Conservation (phyloP, 2,329 filamentous ascomycete genomes). For the Coniochaeta ligniaria region DNA sequence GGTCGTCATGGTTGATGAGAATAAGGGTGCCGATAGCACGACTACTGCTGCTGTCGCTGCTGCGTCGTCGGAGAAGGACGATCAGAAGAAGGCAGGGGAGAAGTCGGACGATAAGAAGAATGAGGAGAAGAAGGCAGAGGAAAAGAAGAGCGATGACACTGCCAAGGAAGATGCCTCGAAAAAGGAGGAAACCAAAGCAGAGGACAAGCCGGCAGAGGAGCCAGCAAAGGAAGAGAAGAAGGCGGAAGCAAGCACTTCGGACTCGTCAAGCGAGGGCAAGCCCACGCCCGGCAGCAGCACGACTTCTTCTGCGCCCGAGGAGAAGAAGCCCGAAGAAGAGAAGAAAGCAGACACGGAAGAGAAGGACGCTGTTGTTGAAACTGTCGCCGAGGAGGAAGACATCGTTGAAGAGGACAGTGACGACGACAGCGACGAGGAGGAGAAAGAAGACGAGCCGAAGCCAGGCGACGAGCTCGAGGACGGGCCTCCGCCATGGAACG, state of each 20-base stretch:
- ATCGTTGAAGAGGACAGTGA: constrained; percentile 14
- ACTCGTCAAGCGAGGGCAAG: not conserved
- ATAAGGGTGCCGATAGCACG: constrained; percentile 5
- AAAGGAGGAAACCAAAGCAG: not conserved
- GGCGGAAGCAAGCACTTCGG: not conserved
- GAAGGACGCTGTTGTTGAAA: constrained; percentile 5
- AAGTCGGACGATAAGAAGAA: not conserved
- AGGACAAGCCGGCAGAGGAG: not conserved
- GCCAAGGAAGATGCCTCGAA: not conserved
- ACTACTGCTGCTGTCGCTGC: constrained; percentile 6
- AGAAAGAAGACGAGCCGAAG: constrained; percentile 12
- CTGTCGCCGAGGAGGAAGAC: constrained; percentile 4
- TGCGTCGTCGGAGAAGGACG: constrained; percentile 16
- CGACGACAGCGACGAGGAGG: constrained; percentile 9
- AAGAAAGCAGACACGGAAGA: constrained; percentile 3
- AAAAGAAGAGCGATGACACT: not conserved
- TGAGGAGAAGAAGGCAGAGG: not conserved
- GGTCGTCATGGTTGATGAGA: not conserved
- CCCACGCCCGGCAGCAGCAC: not conserved
- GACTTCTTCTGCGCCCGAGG: not conserved
- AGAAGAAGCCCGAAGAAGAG: not conserved
- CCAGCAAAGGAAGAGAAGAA: not conserved
- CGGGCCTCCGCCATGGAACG: constrained; percentile 26
- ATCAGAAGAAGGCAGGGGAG: constrained; percentile 10
- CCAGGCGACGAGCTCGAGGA: constrained; percentile 11